Conservation (phyloP, 129 eudicot species). For the Ambrosia trifida region DNA sequence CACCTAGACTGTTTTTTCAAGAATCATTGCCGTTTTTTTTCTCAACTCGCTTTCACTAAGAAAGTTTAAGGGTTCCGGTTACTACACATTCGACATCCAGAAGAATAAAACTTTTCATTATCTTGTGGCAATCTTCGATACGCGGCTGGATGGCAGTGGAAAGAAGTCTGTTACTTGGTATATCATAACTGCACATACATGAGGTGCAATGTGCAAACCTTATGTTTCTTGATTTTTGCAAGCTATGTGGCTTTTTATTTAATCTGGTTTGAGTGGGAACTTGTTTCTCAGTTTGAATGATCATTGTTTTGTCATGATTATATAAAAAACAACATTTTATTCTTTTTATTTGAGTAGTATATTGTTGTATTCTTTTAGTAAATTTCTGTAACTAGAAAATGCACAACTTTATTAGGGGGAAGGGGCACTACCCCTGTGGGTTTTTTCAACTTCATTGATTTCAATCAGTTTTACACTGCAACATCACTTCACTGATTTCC, state of each 20-base stretch:
- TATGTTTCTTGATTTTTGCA: constrained; percentile 13
- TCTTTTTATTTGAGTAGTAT: too few species aligned
- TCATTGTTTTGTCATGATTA: constrained; percentile 1
- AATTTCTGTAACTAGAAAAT: too few species aligned
- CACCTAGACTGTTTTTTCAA: constrained; percentile 15
- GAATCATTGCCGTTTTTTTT: constrained; percentile 7
- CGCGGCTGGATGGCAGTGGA: background rate
- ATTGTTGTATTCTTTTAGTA: too few species aligned
- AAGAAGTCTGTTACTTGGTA: constrained; percentile 20
- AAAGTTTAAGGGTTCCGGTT: constrained; percentile 9
- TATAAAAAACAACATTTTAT: too few species aligned
- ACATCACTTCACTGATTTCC: too few species aligned
- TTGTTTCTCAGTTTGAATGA: constrained; percentile 23
- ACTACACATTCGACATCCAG: background rate
- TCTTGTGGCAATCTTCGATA: constrained; percentile 19
- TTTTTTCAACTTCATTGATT: too few species aligned
- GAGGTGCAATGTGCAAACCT: constrained; percentile 37
- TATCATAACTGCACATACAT: constrained; percentile 26
- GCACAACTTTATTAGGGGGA: too few species aligned
- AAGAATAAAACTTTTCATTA: constrained; percentile 6
- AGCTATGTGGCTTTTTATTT: constrained; percentile 23
- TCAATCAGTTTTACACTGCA: too few species aligned
- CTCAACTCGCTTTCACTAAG: background rate
- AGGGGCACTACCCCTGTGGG: too few species aligned
- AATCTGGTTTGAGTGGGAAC: constrained; percentile 20